Evolutionary conservation across 305 asterid species (phyloP), one percentile per base, ranked within the genome.

Genomic region (Euphrasia arctica): DNA sequence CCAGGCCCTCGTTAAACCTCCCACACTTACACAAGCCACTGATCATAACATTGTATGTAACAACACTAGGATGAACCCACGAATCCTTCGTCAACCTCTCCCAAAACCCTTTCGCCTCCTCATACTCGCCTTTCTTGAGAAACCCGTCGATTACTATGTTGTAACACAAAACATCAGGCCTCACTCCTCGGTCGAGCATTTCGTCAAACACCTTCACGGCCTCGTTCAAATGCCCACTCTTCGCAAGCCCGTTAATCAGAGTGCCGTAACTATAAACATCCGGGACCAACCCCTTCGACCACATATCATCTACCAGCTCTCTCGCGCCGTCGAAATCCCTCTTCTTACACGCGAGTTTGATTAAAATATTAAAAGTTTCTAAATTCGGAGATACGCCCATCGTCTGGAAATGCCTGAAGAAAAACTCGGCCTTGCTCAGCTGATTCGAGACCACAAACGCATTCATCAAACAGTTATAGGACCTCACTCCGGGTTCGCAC

Each of bases 21-120:
- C 85, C 82, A 52, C 94, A 87, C 76, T 83, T 84, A 60, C 94
- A 88, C 78, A 93, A 79, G 52, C 98, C 97, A 78, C 83, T 84
- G 73, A 93, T 86, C 89, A 85, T 63, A 71, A 87, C 74, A 75
- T 93, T 93, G 74, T 89, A 89, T 10, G 90, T 83, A 70, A 72
- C 86, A 49, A 78, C 80, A 64, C 78, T 87, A 15, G 97, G 98
- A 77, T 77, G 88, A 72, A 76, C 89, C 67, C 68, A 59, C 0
- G 88, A 72, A 63, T 74, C 86, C 51, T 72, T 70, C 0, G 62
- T 67, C 77, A 93, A 79, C 81, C 87, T 81, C 79, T 79, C 83
- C 95, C 96, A 89, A 43, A 84, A 73, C 73, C 45, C 79, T 45
- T 75, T 78, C 6, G 83, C 95, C 25, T 70, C 84, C 10, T 41